Conservation (phyloP, 2,329 filamentous ascomycete genomes). For the Verticillium alfalfae region DNA sequence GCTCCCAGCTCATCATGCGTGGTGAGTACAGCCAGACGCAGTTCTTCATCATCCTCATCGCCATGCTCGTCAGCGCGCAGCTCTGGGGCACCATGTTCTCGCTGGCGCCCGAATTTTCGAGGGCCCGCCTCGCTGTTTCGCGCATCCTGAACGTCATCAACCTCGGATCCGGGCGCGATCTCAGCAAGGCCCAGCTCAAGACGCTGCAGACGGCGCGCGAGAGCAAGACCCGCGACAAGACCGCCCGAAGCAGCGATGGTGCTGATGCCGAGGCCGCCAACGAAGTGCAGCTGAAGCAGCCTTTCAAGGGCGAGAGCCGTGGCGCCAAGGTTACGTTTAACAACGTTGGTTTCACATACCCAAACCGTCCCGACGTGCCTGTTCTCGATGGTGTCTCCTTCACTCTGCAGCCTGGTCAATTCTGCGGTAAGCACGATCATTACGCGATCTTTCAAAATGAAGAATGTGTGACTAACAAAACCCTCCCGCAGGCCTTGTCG, state of each 20-base stretch:
- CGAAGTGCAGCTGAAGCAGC: constrained; percentile 13
- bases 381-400: constrained; percentile 37
- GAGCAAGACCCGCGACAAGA: neutral
- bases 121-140: constrained; percentile 46
- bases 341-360: constrained; percentile 55
- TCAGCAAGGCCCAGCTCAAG: constrained; percentile 15
- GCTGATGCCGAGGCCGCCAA: constrained; percentile 36
- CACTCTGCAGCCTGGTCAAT: constrained; percentile 28
- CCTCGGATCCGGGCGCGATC: constrained; percentile 15
- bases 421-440: constrained; percentile 18
- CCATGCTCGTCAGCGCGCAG: constrained; percentile 56
- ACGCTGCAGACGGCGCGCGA: neutral
- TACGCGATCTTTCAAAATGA: no score
- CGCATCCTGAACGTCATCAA: constrained; percentile 33
- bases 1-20: constrained; percentile 52
- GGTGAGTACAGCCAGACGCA: constrained; percentile 50
- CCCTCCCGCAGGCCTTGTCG: constrained; percentile 24
- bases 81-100: constrained; percentile 60
- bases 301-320: constrained; percentile 9
- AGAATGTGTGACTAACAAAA: constrained; percentile 1
- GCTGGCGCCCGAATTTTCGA: constrained; percentile 57
- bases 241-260: neutral
- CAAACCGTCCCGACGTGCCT: constrained; percentile 46
- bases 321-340: constrained; percentile 41
- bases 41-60: constrained; percentile 58